Evolutionary conservation across 2,329 filamentous ascomycete genomes (phyloP), one percentile per base, ranked within the genome.

Genomic region (Colletotrichum sp.): DNA sequence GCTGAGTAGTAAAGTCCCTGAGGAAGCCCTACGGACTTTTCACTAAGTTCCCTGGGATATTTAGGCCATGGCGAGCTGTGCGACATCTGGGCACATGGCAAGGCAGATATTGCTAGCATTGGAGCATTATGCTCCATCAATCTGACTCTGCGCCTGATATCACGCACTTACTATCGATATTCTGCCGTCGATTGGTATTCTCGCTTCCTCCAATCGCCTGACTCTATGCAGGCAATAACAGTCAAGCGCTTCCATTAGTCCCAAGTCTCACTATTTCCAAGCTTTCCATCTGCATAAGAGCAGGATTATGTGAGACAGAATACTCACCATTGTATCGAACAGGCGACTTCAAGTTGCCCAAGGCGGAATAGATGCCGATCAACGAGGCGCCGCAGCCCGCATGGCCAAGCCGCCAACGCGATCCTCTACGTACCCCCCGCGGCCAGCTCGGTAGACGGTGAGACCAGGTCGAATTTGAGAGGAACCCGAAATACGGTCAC

Each of bases 311-410:
- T 67, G 63, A 64, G 55, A 64, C 55, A 71, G 16, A n/a, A 16
- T 6, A 2, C 10, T 55, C 44, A 22, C 18, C 10, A n/a, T 2
- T 18, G 3, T 16, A 44, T 59, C 24, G 52, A n/a, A 36, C 10
- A 1, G 68, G 6, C 12, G 44, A 59, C 24, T 66, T 64, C 8
- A 22, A 63, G 22, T 16, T 64, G 32, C 55, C 63, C 57, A 34
- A 68, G 73, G 57, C 69, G 69, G 55, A 72, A 22, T 59, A 44
- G 63, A 34, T 30, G 73, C 69, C 73, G 73, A 72, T 75, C 73
- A 68, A 63, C 18, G 13, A 75, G 69, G 39, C 63, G 63, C 63
- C 63, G 63, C 62, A 55, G 48, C 26, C 68, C 62, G 62, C 68
- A 72, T 69, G 4, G 26, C 57, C 39, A 22, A 75, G 68, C 39